Base-by-base conservation (phyloP, 1,284 basidiomycete genomes). In the Puccinia hordei region DNA sequence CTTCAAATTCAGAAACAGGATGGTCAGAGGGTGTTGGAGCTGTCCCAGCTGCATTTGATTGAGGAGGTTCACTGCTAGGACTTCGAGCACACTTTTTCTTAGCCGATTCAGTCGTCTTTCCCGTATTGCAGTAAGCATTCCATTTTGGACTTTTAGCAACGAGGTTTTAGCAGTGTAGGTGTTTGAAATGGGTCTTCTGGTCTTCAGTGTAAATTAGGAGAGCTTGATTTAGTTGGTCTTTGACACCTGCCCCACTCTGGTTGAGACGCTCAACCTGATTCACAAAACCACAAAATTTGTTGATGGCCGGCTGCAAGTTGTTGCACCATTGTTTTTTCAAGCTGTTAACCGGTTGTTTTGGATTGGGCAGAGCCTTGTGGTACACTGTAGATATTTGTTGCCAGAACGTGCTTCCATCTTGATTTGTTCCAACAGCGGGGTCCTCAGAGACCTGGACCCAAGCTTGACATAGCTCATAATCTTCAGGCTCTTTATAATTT, bases 391-490 rank as follows among this genome's bases (percentile, higher is more conserved):
- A 13, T 3, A 72, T 35, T 0, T 24, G 69, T 17, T 24, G 12
- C 69, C 69, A 72, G 27, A 72, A 72, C 2, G 49, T 33, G 10
- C 6, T 72, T 2, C 35, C 53, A 13, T 72, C 49, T 30, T 72
- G 69, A 33, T 38, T n/a, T 1, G 69, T 72, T 10, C 69, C 69
- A 53, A n/a, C n/a, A n/a, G n/a, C n/a, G n/a, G n/a, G n/a, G n/a
- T n/a, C n/a, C n/a, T n/a, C n/a, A n/a, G n/a, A n/a, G n/a, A n/a
- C n/a, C n/a, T n/a, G n/a, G n/a, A n/a, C n/a, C n/a, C n/a, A n/a
- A n/a, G n/a, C n/a, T n/a, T n/a, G n/a, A n/a, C n/a, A n/a, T n/a
- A n/a, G n/a, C n/a, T n/a, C n/a, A n/a, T n/a, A n/a, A n/a, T n/a
- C n/a, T n/a, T n/a, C n/a, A n/a, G n/a, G n/a, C n/a, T n/a, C n/a